Evolutionary conservation across 2,329 filamentous ascomycete species (phyloP).

Genomic region (Escovopsis sp.): DNA sequence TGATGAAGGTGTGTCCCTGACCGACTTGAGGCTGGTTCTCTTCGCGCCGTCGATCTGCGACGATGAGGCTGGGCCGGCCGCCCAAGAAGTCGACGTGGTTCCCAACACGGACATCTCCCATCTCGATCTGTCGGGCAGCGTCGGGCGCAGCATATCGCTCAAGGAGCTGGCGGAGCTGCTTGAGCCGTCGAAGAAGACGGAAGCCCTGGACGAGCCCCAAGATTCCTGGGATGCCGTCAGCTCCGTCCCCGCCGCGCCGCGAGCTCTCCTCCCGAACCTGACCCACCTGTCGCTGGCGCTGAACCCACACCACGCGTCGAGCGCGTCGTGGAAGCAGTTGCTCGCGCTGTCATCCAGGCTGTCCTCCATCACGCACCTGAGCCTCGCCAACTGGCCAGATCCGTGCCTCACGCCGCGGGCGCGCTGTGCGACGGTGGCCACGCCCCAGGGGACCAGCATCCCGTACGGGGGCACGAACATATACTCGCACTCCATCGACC

Average conservation of each 20-base stretch:
- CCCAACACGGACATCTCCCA: constrained; percentile 26
- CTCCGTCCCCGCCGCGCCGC: constrained; percentile 14
- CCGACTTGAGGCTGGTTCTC: constrained; percentile 36
- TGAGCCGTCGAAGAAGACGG: constrained; percentile 21
- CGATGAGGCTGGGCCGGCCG: constrained; percentile 8
- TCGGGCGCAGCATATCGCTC: constrained; percentile 35
- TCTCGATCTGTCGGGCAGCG: constrained; percentile 38
- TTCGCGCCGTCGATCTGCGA: constrained; percentile 16
- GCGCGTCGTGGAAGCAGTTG: constrained; percentile 44
- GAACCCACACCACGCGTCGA: constrained; percentile 16
- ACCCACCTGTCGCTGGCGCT: constrained; percentile 47
- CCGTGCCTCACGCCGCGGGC: constrained; percentile 43
- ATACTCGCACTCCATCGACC: constrained; percentile 43
- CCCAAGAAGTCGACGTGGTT: too few species aligned
- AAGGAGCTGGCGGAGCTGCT: constrained; percentile 38
- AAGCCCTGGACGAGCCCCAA: constrained; percentile 17
- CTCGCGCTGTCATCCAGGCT: constrained; percentile 38
- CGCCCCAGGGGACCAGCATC: constrained; percentile 27
- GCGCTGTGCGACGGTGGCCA: constrained; percentile 30
- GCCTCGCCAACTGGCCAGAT: constrained; percentile 46
- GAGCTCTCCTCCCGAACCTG: constrained; percentile 36
- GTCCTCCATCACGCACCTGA: constrained; percentile 43
- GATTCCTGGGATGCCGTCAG: constrained; percentile 40
- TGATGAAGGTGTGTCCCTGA: constrained; percentile 30
- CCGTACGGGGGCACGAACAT: constrained; percentile 40